These are phyloP conservation scores for Euphorbia lathyris DNA, from an alignment of 345 rosid species.

Conservation along the genomic window DNA sequence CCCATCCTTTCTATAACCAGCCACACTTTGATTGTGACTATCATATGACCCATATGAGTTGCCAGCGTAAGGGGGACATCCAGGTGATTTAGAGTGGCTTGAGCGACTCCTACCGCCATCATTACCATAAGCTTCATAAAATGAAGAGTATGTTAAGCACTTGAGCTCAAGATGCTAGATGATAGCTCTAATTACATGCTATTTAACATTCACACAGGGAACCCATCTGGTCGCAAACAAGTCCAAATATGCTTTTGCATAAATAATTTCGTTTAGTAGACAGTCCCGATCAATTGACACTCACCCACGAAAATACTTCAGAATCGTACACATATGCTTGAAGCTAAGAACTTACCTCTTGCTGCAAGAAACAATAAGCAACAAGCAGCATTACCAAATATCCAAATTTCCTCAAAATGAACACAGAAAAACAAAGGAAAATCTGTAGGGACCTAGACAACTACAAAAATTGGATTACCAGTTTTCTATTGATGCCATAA, in stretches of 20 bases:
- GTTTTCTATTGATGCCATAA: conserved; percentile 56
- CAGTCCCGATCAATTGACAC: conserved; percentile 43
- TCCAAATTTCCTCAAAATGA: conserved; percentile 18
- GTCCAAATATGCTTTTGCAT: conserved; percentile 43
- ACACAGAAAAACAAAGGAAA: conserved; percentile 13
- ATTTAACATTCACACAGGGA: conserved; percentile 47
- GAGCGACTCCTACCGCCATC: conserved; percentile 85
- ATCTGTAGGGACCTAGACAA: conserved; percentile 33
- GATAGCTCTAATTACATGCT: conserved; percentile 47
- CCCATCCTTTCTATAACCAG: conserved; percentile 64
- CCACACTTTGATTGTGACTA: conserved; percentile 56
- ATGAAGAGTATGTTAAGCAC: conserved; percentile 81
- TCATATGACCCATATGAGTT: conserved; percentile 67
- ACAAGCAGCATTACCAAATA: conserved; percentile 36
- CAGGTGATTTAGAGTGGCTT: conserved; percentile 91
- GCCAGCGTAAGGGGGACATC: conserved; percentile 56
- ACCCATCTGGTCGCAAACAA: conserved; percentile 47
- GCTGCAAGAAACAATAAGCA: conserved; percentile 65
- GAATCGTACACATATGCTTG: conserved; percentile 60
- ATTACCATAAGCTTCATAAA: conserved; percentile 98
- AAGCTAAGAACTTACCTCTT: conserved; percentile 93
- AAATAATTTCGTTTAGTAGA: conserved; percentile 45
- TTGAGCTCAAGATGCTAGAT: conserved; percentile 52
- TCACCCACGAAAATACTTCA: conserved; percentile 56
- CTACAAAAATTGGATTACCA: conserved; percentile 50